These are phyloP conservation scores for Coprinellus micaceus DNA, from an alignment of 768 basidiomycete species.

Conservation along the genomic window DNA sequence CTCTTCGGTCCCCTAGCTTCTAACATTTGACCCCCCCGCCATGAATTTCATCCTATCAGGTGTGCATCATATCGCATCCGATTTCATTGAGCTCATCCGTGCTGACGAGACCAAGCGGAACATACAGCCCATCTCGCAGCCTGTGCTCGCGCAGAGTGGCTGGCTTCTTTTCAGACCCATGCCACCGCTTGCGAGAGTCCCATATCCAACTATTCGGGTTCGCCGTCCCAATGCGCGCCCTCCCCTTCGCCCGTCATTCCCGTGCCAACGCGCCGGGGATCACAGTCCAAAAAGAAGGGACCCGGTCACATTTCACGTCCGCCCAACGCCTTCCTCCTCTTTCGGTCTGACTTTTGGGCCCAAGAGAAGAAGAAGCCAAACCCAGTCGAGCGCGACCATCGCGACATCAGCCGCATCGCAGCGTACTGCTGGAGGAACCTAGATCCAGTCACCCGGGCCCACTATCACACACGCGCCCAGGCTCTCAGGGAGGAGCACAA, in stretches of 20 bases:
- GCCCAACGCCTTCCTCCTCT: constrained; percentile 75
- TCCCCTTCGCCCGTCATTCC: constrained; percentile 3
- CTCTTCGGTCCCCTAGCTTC: background rate
- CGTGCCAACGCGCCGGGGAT: constrained; percentile 15
- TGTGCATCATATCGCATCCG: no score
- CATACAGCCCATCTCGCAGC: no score
- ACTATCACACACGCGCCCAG: constrained; percentile 41
- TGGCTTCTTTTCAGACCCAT: no score
- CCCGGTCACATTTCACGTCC: constrained; percentile 60
- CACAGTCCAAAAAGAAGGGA: constrained; percentile 20
- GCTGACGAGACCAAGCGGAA: no score
- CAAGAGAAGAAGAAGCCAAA: constrained; percentile 44
- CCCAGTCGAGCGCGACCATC: constrained; percentile 58
- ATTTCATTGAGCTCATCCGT: no score
- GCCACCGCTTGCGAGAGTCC: background rate
- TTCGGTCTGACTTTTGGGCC: constrained; percentile 60
- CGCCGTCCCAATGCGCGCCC: background rate
- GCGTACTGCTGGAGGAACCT: constrained; percentile 60
- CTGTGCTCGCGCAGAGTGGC: no score
- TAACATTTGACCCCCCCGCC: background rate
- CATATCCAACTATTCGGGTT: no score
- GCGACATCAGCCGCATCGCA: constrained; percentile 63
- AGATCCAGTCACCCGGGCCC: constrained; percentile 33
- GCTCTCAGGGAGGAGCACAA: constrained; percentile 45
- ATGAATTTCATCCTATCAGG: no score